Percentiles rank a stretch among this genome's conserved stretches.
phyloP scores from a whole-genome alignment of 345 rosid genomes.

The Brassica cretica region DNA sequence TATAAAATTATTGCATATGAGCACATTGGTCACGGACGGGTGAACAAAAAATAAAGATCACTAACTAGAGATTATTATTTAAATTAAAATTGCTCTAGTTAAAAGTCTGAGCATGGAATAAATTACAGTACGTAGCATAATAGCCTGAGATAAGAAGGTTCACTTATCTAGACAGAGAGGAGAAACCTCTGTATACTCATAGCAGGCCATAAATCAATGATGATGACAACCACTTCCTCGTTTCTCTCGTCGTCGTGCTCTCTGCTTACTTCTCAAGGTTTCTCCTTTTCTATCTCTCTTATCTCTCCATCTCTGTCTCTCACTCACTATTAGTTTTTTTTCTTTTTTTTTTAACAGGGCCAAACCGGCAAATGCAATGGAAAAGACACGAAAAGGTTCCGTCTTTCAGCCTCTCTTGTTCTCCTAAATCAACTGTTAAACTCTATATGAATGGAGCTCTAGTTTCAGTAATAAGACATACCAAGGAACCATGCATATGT shows the following conservation, averaged over 20 bases:
- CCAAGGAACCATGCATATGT: background rate
- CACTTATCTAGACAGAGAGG: background rate
- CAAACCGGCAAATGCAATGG: slow-evolving; percentile 35
- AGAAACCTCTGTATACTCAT: background rate
- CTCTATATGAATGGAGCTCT: background rate
- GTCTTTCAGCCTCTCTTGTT: background rate
- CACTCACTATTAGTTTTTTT: slow-evolving; percentile 3
- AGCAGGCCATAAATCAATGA: slow-evolving; percentile 1
- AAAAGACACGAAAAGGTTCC: slow-evolving; percentile 41
- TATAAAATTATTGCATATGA: too few species aligned
- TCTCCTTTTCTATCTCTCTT: background rate
- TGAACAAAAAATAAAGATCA: too few species aligned
- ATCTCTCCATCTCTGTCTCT: background rate
- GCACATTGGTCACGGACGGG: too few species aligned
- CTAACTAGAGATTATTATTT: too few species aligned
- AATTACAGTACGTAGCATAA: background rate
- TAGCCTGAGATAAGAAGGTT: slow-evolving; percentile 4
- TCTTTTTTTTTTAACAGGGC: slow-evolving; percentile 21
- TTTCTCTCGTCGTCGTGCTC: slow-evolving; percentile 20
- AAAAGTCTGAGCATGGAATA: background rate
- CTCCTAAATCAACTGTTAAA: background rate
- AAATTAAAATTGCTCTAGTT: background rate
- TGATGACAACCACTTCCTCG: slow-evolving; percentile 33
- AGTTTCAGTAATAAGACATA: background rate
- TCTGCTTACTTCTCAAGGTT: slow-evolving; percentile 37